A percentile compares a stretch with the other conserved stretches of the same genome.
These are phyloP conservation scores for Neurospora sp. DNA, from an alignment of 495 filamentous ascomycete species.

Conservation along the genomic window DNA sequence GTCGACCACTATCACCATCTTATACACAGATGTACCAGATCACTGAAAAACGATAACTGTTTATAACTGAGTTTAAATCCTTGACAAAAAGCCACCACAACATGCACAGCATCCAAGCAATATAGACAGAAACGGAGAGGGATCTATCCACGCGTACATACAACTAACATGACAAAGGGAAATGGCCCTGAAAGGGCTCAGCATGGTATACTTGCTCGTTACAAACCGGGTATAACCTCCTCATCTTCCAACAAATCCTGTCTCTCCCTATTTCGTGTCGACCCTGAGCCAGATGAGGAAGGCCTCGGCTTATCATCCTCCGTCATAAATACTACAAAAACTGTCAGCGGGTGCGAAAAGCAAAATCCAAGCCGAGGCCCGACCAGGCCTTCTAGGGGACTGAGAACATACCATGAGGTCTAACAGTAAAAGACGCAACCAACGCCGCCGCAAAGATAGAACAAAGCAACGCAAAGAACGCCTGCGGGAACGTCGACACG, in stretches of 20 bases:
- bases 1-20: neutral
- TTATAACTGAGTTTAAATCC: neutral
- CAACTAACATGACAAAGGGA: neutral
- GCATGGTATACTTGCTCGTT: neutral
- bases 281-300: neutral
- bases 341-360: neutral
- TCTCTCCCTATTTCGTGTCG: neutral
- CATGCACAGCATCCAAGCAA: neutral
- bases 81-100: neutral
- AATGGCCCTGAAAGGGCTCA: neutral
- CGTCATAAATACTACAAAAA: slow-evolving; percentile 13
- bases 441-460: slow-evolving; percentile 57
- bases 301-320: slow-evolving; percentile 8
- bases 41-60: neutral
- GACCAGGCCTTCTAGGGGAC: neutral
- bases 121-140: neutral
- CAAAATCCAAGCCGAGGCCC: neutral
- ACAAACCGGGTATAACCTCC: slow-evolving; percentile 14
- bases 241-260: slow-evolving; percentile 16
- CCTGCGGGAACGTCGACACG: slow-evolving; percentile 63
- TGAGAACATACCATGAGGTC: slow-evolving; percentile 55
- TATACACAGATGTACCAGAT: neutral
- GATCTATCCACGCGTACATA: neutral
- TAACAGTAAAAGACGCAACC: slow-evolving; percentile 55
- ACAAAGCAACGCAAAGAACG: slow-evolving; percentile 69